Evolutionary conservation across 2,329 filamentous ascomycete species (phyloP), one percentile per base, ranked within the genome.

Genomic region (Fusarium papillatum): DNA sequence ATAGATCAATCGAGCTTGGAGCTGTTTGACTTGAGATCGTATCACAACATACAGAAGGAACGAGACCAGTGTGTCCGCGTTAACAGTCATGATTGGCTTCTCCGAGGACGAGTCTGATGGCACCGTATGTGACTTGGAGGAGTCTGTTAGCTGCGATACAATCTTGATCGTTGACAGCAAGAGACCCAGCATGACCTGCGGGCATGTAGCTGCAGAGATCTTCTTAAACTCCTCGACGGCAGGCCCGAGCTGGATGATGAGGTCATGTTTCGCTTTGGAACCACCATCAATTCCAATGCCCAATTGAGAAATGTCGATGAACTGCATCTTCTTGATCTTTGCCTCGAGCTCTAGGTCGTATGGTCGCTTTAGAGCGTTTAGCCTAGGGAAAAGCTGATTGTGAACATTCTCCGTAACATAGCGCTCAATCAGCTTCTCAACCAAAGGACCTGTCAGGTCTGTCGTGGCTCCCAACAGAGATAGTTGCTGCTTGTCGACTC

Each of bases 381-480:
- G 86, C 57, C 94, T 91, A 1, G 96, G 95, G 80, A 98, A 99
- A 13, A 99, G 87, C 34, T 97, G 89, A 80, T 96, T 93, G 79
- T 99, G 96, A 9, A 98, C 92, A 82, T 98, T 96, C 82, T 98
- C 97, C 0, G 95, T 92, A 50, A 99, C 92, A 84, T 99, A 98
- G 60, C 95, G 93, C 84, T 99, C 97, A 76, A 99, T 98, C 79
- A 99, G 89, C 72, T 95, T 93, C 85, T 99, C 97, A 2, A 99
- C 96, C 11, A 97, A 86, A 2, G 96, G 95, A 0, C 97, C 96
- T 0, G 97, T 98, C 64, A 99, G 86, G 81, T 98, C 95, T 3
- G 97, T 99, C 2, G 95, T 98, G 7, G 96, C 95, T 22, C 96
- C 97, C 7, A 99, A 88, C 41, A 98, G 89, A 5, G 96, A 98